Evolutionary conservation across 1,284 basidiomycete genomes (phyloP), one percentile per base, ranked within the genome.

Genomic region (Sutorius eximius): DNA sequence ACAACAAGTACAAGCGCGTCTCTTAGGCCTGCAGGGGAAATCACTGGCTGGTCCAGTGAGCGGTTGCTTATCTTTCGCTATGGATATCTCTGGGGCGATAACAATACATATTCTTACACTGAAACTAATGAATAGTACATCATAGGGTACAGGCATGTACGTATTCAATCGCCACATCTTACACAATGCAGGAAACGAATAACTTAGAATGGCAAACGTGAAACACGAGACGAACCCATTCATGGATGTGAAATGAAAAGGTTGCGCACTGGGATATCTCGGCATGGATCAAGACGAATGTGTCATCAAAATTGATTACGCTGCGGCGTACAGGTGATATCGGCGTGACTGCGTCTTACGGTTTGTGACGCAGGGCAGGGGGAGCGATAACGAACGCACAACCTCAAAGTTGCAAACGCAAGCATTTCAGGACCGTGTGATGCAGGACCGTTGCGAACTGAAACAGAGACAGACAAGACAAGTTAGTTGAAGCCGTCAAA

Each of bases 401-500:
- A 47, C 49, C 45, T 43, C 16, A 18, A 37, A 15, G 12, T 36
- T 22, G n/a, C 18, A 22, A 36, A 43, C 45, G 45, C 20, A 27
- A 48, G 42, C 40, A n/a, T 50, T 50, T 40, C 51, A 53, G 42
- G 51, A 52, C 40, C 41, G 27, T 51, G 56, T 41, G 49, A 55
- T 4, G 33, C 34, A 41, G 41, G 44, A 37, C 43, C 16, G 33
- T 22, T 22, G 49, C 40, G 3, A 41, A 36, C 18, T 24, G 45
- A 24, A 55, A 51, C 22, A 37, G 16, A 32, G 22, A 20, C 27
- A 2, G 38, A 58, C 38, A 44, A 20, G 34, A 46, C 51, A 49
- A 53, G 44, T 67, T 64, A 86, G 70, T 87, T 87, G 76, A 91
- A 91, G 40, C 89, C 85, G 65, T 91, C 88, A 61, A 91, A 91